Evolutionary conservation across 345 rosid genomes (phyloP).

Genomic region (Linum tenue): DNA sequence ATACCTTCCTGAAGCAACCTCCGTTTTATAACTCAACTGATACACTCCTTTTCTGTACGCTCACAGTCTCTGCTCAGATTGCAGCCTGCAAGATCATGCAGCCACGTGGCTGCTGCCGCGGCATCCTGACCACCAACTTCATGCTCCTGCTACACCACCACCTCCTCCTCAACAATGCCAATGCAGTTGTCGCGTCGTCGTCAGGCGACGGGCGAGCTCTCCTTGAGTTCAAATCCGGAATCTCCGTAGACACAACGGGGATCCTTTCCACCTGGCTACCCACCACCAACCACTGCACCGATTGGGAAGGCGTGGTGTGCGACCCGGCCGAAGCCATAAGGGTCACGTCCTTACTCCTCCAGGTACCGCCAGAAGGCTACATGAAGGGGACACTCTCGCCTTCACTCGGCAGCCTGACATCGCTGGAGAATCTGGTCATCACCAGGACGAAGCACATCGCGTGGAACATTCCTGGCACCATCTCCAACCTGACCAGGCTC

Average conservation of each 20-base stretch:
- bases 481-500: slow-evolving; percentile 43
- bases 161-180: slow-evolving; percentile 21
- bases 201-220: slow-evolving; percentile 57
- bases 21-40: slow-evolving; percentile 5
- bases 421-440: slow-evolving; percentile 48
- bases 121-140: background rate
- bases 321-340: slow-evolving; percentile 41
- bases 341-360: slow-evolving; percentile 50
- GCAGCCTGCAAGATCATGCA: slow-evolving; percentile 28
- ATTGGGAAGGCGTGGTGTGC: slow-evolving; percentile 97
- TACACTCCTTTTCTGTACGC: slow-evolving; percentile 14
- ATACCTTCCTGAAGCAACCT: slow-evolving; percentile 48
- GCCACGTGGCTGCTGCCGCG: no score
- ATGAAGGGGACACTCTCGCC: slow-evolving; percentile 79
- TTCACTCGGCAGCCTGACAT: slow-evolving; percentile 46
- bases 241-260: slow-evolving; percentile 56
- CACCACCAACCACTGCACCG: slow-evolving; percentile 63
- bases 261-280: slow-evolving; percentile 67
- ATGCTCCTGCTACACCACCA: slow-evolving; percentile 41
- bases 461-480: slow-evolving; percentile 61
- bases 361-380: slow-evolving; percentile 43
- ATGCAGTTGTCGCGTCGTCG: no score
- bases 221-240: slow-evolving; percentile 63
- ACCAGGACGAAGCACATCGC: slow-evolving; percentile 64
- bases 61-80: slow-evolving; percentile 9